Evolutionary conservation across 768 basidiomycete species (phyloP), one percentile per base, ranked within the genome.

Genomic region (Mycena vitilis): DNA sequence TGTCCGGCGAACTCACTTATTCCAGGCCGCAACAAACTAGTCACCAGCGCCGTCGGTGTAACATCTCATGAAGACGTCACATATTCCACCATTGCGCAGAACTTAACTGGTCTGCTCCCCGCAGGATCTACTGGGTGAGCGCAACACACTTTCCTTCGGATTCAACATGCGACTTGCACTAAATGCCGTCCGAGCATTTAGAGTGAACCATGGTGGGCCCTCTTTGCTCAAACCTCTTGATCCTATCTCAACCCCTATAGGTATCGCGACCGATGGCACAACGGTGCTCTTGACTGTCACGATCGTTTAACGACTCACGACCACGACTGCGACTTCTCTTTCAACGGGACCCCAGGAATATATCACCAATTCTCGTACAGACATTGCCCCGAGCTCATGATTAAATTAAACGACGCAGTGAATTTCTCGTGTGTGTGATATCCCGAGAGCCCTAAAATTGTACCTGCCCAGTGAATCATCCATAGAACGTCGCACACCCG

Each of bases 181-280:
- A 40, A 10, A 10, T 4, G 5, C 2, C 18, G 13, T 15, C 18
- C 44, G 7, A 45, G 3, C 6, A 2, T 52, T 12, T n/a, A 58
- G 40, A 45, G 25, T 52, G 15, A 45, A 52, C 23, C 64, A 75
- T 58, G 45, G 67, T 47, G 16, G 4, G 68, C 60, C 18, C 10
- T 37, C 18, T 16, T n/a, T 37, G 9, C n/a, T 34, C 37, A 8
- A 10, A 18, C 45, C 22, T 9, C n/a, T 51, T 5, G n/a, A 16
- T 20, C 18, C 42, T 7, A 22, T 58, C 23, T 58, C 37, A 45
- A 20, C 3, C 8, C n/a, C n/a, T 34, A 22, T 67, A 85, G 85
- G 78, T 18, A 87, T 86, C 52, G 79, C 85, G 5, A 79, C 81
- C 45, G 85, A 86, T 68, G 86, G 86, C 62, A 77, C 81, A 25